Conservation (phyloP, 345 rosid species). For the Gynandropsis gynandra region DNA sequence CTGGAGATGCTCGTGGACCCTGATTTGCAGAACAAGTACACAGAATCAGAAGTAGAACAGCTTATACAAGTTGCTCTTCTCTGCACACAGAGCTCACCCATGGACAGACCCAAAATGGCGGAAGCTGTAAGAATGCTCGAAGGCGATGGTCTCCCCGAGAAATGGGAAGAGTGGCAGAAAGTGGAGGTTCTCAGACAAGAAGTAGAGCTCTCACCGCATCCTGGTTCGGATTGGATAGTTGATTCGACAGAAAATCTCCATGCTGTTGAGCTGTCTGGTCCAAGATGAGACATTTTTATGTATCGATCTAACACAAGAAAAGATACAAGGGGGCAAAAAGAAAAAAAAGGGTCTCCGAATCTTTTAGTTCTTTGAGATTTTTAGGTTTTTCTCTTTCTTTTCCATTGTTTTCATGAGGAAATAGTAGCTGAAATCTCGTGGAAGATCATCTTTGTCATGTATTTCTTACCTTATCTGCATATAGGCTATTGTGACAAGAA, state of each 20-base stretch:
- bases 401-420: too few species aligned
- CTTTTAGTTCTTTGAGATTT: too few species aligned
- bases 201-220: slow-evolving; percentile 63
- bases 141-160: slow-evolving; percentile 87
- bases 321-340: too few species aligned
- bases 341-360: too few species aligned
- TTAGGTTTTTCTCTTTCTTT: too few species aligned
- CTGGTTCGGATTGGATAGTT: slow-evolving; percentile 73
- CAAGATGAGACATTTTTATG: slow-evolving; percentile 42
- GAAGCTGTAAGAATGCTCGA: slow-evolving; percentile 95
- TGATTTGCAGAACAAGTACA: slow-evolving; percentile 67
- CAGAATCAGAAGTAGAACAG: slow-evolving; percentile 77
- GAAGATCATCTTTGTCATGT: too few species aligned
- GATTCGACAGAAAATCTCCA: slow-evolving; percentile 92
- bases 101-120: slow-evolving; percentile 94
- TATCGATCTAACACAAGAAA: too few species aligned
- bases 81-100: slow-evolving; percentile 89
- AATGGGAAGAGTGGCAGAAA: slow-evolving; percentile 97
- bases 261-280: slow-evolving; percentile 92
- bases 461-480: too few species aligned
- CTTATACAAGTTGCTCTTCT: slow-evolving; percentile 89
- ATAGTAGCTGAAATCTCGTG: too few species aligned
- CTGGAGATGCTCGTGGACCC: slow-evolving; percentile 93
- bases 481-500: too few species aligned
- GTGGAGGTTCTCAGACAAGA: slow-evolving; percentile 88